These are phyloP conservation scores for Corylus americana DNA, from an alignment of 306 rosid species.

Conservation along the genomic window DNA sequence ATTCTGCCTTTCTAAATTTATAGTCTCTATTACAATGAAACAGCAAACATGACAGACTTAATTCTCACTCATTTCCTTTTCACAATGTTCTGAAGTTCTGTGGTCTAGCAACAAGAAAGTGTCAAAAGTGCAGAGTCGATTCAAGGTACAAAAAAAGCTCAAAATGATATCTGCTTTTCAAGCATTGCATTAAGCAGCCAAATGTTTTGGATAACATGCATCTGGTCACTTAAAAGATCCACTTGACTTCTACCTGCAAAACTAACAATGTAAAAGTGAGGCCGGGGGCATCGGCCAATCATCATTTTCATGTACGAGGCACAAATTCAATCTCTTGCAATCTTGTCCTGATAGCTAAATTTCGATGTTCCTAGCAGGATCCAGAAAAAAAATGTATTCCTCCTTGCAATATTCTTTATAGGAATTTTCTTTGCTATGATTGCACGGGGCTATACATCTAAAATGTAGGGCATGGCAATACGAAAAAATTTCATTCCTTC, in stretches of 20 bases:
- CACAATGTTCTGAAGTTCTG: not conserved
- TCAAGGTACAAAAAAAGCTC: not conserved
- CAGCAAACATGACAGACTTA: not conserved
- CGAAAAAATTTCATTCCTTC: too few species aligned
- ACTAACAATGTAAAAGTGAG: not conserved
- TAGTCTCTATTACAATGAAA: not conserved
- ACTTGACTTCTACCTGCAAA: not conserved
- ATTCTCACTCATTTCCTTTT: not conserved
- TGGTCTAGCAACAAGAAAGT: not conserved
- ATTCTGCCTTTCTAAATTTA: not conserved
- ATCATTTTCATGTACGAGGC: not conserved
- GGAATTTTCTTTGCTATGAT: too few species aligned
- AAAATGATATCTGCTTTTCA: not conserved
- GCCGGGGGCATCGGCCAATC: not conserved
- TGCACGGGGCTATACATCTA: too few species aligned
- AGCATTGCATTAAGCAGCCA: not conserved
- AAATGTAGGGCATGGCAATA: too few species aligned
- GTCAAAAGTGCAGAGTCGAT: not conserved
- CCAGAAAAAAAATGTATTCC: too few species aligned
- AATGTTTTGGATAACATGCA: not conserved
- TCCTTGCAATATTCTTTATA: too few species aligned
- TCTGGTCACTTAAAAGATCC: not conserved
- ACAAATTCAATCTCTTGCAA: not conserved
- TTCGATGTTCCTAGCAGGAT: not conserved
- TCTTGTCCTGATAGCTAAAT: not conserved